These are phyloP conservation scores for Bothriochloa decipiens DNA, from an alignment of 176 grass and related monocot genomes.

Conservation along the genomic window DNA sequence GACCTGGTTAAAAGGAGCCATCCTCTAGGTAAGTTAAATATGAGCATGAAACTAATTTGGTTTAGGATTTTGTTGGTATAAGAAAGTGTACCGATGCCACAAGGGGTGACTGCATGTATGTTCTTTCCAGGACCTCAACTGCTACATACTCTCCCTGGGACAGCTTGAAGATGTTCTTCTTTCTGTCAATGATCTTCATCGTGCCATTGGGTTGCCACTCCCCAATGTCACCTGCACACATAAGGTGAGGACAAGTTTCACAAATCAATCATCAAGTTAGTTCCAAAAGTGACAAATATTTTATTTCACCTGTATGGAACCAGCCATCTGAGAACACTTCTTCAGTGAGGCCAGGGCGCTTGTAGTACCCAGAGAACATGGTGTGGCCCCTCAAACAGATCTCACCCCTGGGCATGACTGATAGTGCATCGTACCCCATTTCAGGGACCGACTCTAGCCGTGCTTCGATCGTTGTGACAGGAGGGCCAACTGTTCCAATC, in stretches of 20 bases:
- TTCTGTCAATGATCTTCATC: conserved; percentile 96
- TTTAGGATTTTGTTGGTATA: not conserved
- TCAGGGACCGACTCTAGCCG: conserved; percentile 78
- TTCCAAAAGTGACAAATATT: not conserved
- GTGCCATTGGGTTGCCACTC: conserved; percentile 90
- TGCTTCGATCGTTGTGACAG: conserved; percentile 75
- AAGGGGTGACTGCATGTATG: conserved; percentile 72
- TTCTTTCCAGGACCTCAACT: conserved; percentile 79
- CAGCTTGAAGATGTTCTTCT: conserved; percentile 98
- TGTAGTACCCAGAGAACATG: conserved; percentile 93
- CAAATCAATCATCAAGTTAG: not conserved
- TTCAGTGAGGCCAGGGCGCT: conserved; percentile 64
- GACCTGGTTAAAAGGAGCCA: conserved; percentile 46
- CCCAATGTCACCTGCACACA: conserved; percentile 71
- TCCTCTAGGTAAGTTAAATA: not conserved
- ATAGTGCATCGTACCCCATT: conserved; percentile 83
- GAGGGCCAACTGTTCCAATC: conserved; percentile 84
- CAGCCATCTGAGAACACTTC: conserved; percentile 81
- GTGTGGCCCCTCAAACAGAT: conserved; percentile 92
- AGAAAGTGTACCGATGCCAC: conserved; percentile 35
- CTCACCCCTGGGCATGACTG: conserved; percentile 66
- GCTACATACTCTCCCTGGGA: conserved; percentile 97
- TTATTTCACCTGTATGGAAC: conserved; percentile 83
- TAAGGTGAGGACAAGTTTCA: not conserved
- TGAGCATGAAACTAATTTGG: not conserved